A percentile compares a stretch with the other conserved stretches of the same genome.
Conservation (phyloP, 495 filamentous ascomycete species). For the Wilcoxina mikolae region DNA sequence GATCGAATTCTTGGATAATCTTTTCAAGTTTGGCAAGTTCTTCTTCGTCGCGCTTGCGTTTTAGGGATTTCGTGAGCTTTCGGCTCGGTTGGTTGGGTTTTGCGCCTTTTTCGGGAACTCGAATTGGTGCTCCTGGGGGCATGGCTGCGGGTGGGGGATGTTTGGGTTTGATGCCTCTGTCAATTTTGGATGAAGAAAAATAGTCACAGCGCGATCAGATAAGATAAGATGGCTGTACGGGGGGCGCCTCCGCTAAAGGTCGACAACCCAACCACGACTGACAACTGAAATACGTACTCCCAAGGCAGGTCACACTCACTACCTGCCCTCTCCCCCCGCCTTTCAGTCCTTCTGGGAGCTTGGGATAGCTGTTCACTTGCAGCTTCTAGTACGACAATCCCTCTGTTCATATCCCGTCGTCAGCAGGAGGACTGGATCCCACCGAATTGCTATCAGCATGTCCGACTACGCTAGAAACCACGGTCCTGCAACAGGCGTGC, state of each 20-base stretch:
- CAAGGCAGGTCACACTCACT: too few relatives aligned
- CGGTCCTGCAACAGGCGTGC: neutral
- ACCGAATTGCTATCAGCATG: constrained; percentile 11
- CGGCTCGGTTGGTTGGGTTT: constrained; percentile 20
- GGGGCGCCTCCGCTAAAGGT: too few relatives aligned
- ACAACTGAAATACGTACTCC: too few relatives aligned
- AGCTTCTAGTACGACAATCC: neutral
- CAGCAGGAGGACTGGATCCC: neutral
- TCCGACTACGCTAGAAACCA: constrained; percentile 22
- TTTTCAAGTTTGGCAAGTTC: constrained; percentile 44
- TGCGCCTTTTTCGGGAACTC: constrained; percentile 8
- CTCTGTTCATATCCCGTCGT: neutral
- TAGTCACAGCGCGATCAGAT: too few relatives aligned
- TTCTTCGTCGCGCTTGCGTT: constrained; percentile 49
- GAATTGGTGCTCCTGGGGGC: neutral
- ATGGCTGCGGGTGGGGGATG: constrained; percentile 1
- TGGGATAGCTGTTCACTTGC: neutral
- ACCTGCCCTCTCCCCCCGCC: neutral
- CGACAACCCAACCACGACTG: too few relatives aligned
- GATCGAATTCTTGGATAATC: constrained; percentile 36
- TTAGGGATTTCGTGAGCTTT: constrained; percentile 34
- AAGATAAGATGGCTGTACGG: too few relatives aligned
- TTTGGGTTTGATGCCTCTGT: too few relatives aligned
- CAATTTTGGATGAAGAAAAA: too few relatives aligned
- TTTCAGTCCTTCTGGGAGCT: neutral